Percentiles rank a stretch among this genome's conserved stretches.
Evolutionary conservation across 2,329 filamentous ascomycete species (phyloP).

Genomic region (Thielaviopsis musarum): DNA sequence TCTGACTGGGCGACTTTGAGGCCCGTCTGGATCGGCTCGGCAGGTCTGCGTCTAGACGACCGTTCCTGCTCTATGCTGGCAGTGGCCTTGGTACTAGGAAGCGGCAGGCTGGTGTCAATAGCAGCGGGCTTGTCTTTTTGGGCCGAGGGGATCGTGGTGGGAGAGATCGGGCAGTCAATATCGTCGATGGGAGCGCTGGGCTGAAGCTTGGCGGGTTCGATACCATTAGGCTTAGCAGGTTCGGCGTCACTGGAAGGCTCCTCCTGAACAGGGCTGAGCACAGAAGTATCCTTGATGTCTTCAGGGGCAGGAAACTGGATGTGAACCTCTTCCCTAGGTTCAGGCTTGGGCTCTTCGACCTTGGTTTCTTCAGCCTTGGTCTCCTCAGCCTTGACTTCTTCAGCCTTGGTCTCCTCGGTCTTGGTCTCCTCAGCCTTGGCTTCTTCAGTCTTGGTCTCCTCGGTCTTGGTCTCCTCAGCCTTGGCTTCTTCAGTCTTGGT

Average conservation of each 20-base stretch:
- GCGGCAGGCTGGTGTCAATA: background rate
- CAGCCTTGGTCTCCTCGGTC: constrained; percentile 6
- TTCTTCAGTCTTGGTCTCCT: background rate
- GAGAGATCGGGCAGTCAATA: background rate
- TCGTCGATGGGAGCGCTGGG: background rate
- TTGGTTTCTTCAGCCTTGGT: constrained; percentile 5
- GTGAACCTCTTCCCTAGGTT: background rate
- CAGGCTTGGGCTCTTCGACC: background rate
- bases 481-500: background rate
- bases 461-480: background rate
- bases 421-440: background rate
- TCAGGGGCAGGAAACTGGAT: background rate
- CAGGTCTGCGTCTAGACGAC: background rate
- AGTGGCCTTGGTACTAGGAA: background rate
- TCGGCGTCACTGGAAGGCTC: background rate
- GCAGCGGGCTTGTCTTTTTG: background rate
- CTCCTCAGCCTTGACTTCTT: constrained; percentile 6
- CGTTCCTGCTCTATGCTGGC: background rate
- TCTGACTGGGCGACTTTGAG: constrained; percentile 18
- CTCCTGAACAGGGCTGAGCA: background rate
- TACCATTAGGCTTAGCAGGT: too few relatives aligned
- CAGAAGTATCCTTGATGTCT: background rate
- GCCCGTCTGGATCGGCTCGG: background rate
- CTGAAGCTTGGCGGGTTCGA: background rate
- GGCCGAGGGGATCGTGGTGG: background rate